Conservation (phyloP, 1,284 basidiomycete genomes). For the Naganishia sp. region DNA sequence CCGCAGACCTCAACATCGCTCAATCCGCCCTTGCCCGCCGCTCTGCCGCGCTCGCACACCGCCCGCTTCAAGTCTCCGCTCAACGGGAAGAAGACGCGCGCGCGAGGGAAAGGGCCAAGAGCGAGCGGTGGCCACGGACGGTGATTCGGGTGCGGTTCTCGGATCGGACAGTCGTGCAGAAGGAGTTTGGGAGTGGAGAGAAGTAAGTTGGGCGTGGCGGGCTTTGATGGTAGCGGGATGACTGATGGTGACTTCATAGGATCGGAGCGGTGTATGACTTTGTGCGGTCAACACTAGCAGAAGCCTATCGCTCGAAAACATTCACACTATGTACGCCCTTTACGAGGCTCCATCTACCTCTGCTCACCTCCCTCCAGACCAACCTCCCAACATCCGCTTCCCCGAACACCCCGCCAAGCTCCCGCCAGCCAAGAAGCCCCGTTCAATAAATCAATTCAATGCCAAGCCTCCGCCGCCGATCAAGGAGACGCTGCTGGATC, state of each 20-base stretch:
- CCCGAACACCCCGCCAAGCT: constrained; percentile 46
- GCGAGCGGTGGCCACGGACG: constrained; percentile 19
- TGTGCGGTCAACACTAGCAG: constrained; percentile 44
- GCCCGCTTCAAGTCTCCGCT: constrained; percentile 14
- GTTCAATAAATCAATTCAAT: constrained; percentile 22
- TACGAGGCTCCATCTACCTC: not conserved
- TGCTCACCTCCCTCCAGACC: constrained; percentile 36
- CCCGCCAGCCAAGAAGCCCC: constrained; percentile 31
- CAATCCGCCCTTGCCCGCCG: constrained; percentile 17
- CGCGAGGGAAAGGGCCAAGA: constrained; percentile 4
- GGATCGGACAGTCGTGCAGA: constrained; percentile 19
- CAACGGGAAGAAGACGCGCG: constrained; percentile 18
- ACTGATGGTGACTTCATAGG: constrained; percentile 34
- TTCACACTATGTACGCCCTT: constrained; percentile 50
- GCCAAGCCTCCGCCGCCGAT: constrained; percentile 43
- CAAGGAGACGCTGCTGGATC: constrained; percentile 44
- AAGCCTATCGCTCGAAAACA: constrained; percentile 37
- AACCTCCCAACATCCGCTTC: constrained; percentile 49
- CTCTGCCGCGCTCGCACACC: constrained; percentile 12
- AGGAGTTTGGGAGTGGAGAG: constrained; percentile 19
- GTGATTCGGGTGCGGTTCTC: constrained; percentile 14
- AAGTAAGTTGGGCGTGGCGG: not conserved
- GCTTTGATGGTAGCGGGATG: not conserved
- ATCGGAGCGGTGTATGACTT: constrained; percentile 54
- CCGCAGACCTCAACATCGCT: constrained; percentile 11